Conservation (phyloP, 2,329 filamentous ascomycete species). For the Sclerotinia minor region DNA sequence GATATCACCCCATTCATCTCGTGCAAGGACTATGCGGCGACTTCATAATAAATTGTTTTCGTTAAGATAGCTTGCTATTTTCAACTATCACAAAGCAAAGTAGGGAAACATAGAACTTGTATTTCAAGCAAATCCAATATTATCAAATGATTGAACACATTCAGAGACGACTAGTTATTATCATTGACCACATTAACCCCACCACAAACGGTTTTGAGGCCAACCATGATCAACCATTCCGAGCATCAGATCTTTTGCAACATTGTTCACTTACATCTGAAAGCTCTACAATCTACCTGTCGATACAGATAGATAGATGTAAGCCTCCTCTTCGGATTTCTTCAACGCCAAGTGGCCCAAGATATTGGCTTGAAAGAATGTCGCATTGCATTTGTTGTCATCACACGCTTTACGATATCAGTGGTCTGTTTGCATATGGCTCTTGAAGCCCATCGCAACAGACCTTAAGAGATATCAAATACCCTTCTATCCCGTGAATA, state of each 20-base stretch:
- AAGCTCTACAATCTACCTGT: background rate
- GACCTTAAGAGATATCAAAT: background rate
- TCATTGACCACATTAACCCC: background rate
- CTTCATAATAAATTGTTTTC: too few species aligned
- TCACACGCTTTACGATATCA: slow-evolving; percentile 1
- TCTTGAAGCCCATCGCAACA: background rate
- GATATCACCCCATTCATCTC: too few species aligned
- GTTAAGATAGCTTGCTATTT: background rate
- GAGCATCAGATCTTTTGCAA: background rate
- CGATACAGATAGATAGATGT: background rate
- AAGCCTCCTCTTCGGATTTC: background rate
- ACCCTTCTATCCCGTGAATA: background rate
- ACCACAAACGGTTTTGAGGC: background rate
- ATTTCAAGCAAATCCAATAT: background rate
- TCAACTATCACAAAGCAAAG: background rate
- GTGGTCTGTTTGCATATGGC: background rate
- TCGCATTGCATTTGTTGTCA: slow-evolving; percentile 11
- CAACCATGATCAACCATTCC: background rate
- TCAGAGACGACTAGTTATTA: background rate
- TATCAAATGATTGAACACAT: background rate
- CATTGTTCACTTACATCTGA: background rate
- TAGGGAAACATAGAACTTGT: background rate
- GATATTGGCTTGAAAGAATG: background rate
- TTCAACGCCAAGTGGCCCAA: slow-evolving; percentile 12
- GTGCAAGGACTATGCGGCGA: too few species aligned